phyloP scores from a whole-genome alignment of 2,329 filamentous ascomycete species.

The Furcasterigmium furcatum region DNA sequence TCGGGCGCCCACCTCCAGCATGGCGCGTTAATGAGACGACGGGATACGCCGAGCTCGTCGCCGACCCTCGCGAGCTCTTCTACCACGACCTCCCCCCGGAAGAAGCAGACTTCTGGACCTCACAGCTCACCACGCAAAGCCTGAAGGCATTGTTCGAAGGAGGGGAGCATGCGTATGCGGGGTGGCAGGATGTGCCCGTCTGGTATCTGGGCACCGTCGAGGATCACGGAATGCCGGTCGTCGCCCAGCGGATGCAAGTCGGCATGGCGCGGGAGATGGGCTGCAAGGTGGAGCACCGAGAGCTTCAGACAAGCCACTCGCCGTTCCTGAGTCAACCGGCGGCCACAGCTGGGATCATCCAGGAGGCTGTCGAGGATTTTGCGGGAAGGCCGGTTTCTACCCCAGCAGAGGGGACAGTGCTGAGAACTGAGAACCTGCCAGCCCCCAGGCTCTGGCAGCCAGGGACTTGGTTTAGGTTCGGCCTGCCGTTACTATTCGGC shows the following conservation, averaged over 20 bases:
- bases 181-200: slow-evolving; percentile 42
- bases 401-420: neutral
- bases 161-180: slow-evolving; percentile 37
- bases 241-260: slow-evolving; percentile 32
- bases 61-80: slow-evolving; percentile 35
- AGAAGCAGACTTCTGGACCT: slow-evolving; percentile 38
- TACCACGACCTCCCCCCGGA: slow-evolving; percentile 45
- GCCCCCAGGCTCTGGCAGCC: neutral
- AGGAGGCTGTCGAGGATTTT: slow-evolving; percentile 8
- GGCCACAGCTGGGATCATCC: slow-evolving; percentile 32
- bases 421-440: neutral
- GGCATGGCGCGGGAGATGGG: slow-evolving; percentile 34
- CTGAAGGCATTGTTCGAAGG: slow-evolving; percentile 42
- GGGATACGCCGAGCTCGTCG: slow-evolving; percentile 36
- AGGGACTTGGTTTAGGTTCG: neutral
- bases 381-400: neutral
- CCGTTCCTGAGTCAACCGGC: slow-evolving; percentile 43
- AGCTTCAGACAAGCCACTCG: slow-evolving; percentile 43
- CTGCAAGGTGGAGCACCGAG: slow-evolving; percentile 28
- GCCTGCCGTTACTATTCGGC: neutral
- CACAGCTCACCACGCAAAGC: slow-evolving; percentile 34
- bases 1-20: slow-evolving; percentile 35
- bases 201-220: slow-evolving; percentile 42
- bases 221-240: slow-evolving; percentile 34
- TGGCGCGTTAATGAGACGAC: slow-evolving; percentile 35